These are phyloP conservation scores for Allium fistulosum DNA, from an alignment of 106 monocot genomes.

Conservation along the genomic window DNA sequence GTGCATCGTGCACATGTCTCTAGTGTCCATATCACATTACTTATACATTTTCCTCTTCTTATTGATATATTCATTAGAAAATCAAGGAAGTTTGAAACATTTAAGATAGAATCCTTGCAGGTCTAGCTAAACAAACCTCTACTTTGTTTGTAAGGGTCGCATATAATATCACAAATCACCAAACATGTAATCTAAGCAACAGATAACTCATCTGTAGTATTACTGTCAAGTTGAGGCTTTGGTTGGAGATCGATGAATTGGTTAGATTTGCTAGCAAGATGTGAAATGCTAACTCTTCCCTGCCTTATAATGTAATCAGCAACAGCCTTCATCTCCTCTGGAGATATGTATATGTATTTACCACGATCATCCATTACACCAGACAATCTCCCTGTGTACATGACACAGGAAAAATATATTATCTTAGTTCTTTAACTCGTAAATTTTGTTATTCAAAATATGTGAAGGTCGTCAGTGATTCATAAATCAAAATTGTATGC, in stretches of 20 bases:
- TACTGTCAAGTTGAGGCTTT: constrained; percentile 36
- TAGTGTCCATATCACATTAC: too few relatives aligned
- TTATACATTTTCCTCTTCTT: too few relatives aligned
- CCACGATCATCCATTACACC: constrained; percentile 98
- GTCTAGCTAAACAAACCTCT: not conserved
- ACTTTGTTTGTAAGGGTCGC: not conserved
- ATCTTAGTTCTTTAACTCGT: not conserved
- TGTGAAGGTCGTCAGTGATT: not conserved
- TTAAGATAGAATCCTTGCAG: too few relatives aligned
- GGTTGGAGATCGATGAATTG: constrained; percentile 95
- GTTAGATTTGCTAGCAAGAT: constrained; percentile 87
- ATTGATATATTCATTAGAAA: too few relatives aligned
- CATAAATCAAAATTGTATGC: not conserved
- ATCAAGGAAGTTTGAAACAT: too few relatives aligned
- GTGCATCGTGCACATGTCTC: too few relatives aligned
- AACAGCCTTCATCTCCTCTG: constrained; percentile 88
- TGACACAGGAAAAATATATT: not conserved
- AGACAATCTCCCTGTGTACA: constrained; percentile 71
- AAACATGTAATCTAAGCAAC: constrained; percentile 19
- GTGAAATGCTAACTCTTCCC: constrained; percentile 85
- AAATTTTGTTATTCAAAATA: not conserved
- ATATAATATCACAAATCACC: not conserved
- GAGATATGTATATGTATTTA: constrained; percentile 90
- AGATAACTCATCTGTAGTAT: constrained; percentile 26
- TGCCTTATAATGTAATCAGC: constrained; percentile 81